phyloP scores from a whole-genome alignment of 1,284 basidiomycete species.

The Austropuccinia psidii region DNA sequence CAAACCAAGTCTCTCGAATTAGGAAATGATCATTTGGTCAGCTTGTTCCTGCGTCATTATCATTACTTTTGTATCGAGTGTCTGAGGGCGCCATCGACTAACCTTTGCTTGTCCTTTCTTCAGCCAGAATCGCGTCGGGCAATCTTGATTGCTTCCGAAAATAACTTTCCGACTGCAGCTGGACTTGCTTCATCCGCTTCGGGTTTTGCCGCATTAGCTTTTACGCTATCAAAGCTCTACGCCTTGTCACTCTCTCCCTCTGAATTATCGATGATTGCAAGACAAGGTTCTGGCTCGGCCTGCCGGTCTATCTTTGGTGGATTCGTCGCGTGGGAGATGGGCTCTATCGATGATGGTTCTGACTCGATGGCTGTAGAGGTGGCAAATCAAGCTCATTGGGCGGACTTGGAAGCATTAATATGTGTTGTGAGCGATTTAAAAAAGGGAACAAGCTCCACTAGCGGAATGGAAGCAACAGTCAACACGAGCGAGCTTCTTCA shows the following conservation, averaged over 20 bases:
- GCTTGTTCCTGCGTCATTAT: not conserved
- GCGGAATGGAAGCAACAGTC: constrained; percentile 95
- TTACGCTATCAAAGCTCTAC: constrained; percentile 81
- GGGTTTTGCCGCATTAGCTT: constrained; percentile 88
- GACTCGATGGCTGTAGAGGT: constrained; percentile 86
- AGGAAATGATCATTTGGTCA: not conserved
- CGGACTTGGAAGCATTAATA: constrained; percentile 91
- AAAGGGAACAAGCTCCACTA: constrained; percentile 89
- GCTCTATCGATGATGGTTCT: constrained; percentile 60
- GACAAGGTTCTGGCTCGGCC: constrained; percentile 94
- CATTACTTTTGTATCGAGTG: not conserved
- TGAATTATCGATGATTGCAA: constrained; percentile 81
- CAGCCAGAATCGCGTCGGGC: constrained; percentile 62
- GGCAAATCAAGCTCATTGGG: constrained; percentile 81
- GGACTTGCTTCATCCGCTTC: constrained; percentile 95
- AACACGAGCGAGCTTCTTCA: constrained; percentile 81
- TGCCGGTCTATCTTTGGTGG: constrained; percentile 96
- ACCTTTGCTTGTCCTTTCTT: constrained; percentile 21
- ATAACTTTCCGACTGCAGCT: constrained; percentile 99
- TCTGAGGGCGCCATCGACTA: not conserved
- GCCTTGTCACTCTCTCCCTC: constrained; percentile 55
- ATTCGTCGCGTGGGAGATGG: constrained; percentile 92
- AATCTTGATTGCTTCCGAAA: constrained; percentile 84
- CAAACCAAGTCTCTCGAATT: constrained; percentile 44
- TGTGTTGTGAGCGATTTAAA: constrained; percentile 95